Percentiles rank a stretch among this genome's conserved stretches.
These are phyloP conservation scores for Aschersonia sp. DNA, from an alignment of 2,329 filamentous ascomycete species.

Conservation along the genomic window DNA sequence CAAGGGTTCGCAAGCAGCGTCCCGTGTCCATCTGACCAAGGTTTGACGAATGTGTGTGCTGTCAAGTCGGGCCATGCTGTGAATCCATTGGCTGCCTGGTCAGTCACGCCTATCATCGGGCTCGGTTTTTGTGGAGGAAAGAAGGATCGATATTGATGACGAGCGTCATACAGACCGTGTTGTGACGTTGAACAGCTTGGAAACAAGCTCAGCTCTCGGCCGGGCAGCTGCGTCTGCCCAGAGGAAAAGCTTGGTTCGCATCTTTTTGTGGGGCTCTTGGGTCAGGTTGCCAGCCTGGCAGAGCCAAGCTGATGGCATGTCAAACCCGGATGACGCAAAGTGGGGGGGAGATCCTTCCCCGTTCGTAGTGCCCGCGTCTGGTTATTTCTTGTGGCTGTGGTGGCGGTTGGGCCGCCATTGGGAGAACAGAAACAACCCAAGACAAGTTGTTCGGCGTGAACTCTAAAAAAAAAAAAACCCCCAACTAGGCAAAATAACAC, in stretches of 20 bases:
- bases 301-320: background rate
- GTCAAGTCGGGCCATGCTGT: constrained; percentile 1
- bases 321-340: constrained; percentile 1
- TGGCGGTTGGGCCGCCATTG: background rate
- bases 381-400: background rate
- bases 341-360: background rate
- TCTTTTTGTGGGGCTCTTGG: background rate
- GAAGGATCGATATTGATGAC: background rate
- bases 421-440: background rate
- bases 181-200: constrained; percentile 3
- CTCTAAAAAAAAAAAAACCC: background rate
- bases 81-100: constrained; percentile 1
- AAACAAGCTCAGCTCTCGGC: background rate
- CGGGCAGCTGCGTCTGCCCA: constrained; percentile 1
- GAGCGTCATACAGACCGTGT: constrained; percentile 3
- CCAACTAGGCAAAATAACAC: too few relatives aligned
- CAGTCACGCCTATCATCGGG: background rate
- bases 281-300: background rate
- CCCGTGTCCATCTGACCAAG: background rate
- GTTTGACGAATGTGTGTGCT: background rate
- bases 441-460: background rate
- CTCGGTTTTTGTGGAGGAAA: constrained; percentile 1
- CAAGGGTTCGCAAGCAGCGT: background rate
- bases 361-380: background rate
- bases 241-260: background rate